These are phyloP conservation scores for Marasmius tenuissimus DNA, from an alignment of 1,284 basidiomycete species.

Conservation along the genomic window DNA sequence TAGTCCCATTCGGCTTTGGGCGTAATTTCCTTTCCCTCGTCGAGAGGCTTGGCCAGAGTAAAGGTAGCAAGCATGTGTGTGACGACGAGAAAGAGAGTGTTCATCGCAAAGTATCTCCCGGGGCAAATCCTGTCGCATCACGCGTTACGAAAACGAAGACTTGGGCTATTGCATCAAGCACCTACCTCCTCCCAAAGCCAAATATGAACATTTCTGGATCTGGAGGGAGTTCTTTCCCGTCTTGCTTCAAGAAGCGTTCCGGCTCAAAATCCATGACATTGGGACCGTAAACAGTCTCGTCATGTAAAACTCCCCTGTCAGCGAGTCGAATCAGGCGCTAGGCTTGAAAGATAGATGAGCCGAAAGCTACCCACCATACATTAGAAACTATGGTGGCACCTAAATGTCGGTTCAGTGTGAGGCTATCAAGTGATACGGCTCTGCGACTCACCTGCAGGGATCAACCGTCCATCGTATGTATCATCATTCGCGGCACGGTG, in stretches of 20 bases:
- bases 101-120: background rate
- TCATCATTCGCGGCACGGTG: background rate
- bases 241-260: background rate
- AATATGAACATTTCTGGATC: background rate
- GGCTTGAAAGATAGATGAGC: background rate
- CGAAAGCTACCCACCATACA: background rate
- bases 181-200: background rate
- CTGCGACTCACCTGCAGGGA: background rate
- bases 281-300: background rate
- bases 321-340: background rate
- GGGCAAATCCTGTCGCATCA: background rate
- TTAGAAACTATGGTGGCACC: background rate
- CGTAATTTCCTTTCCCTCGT: background rate
- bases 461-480: background rate
- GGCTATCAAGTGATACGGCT: background rate
- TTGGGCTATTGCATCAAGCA: no score
- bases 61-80: background rate
- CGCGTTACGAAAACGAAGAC: no score
- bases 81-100: background rate
- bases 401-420: background rate
- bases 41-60: background rate
- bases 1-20: background rate
- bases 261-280: background rate
- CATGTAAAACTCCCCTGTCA: background rate
- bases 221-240: background rate